Percentiles rank a stretch among this genome's conserved stretches.
Evolutionary conservation across 2,329 filamentous ascomycete species (phyloP).

Genomic region (Teratosphaeria nubilosa): DNA sequence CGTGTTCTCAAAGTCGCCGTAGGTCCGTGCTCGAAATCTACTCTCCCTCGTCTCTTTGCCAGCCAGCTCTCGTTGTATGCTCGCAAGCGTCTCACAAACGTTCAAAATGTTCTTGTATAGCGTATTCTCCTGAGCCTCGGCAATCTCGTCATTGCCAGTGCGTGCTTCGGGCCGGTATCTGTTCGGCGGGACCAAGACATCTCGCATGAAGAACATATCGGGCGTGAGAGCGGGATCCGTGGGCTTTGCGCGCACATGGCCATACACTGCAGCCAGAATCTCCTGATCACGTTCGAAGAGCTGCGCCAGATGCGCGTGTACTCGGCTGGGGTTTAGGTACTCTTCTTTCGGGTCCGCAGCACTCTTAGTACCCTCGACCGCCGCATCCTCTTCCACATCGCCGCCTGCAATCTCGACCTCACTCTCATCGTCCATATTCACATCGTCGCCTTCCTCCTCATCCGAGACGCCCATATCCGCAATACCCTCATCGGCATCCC

Average conservation of each 20-base stretch:
- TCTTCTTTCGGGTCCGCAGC: constrained; percentile 46
- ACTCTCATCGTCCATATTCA: constrained; percentile 31
- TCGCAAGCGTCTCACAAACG: constrained; percentile 60
- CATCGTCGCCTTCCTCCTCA: constrained; percentile 27
- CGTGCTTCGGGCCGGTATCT: constrained; percentile 79
- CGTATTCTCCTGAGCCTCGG: constrained; percentile 73
- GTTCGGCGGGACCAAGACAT: constrained; percentile 82
- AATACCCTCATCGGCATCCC: constrained; percentile 57
- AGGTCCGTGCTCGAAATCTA: constrained; percentile 47
- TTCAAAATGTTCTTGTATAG: constrained; percentile 79
- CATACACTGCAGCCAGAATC: constrained; percentile 71
- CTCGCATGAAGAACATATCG: constrained; percentile 91
- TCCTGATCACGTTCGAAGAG: constrained; percentile 84
- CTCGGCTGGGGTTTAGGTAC: constrained; percentile 75
- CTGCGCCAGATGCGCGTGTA: constrained; percentile 64
- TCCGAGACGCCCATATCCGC: constrained; percentile 52
- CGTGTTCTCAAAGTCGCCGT: constrained; percentile 67
- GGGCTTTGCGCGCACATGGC: constrained; percentile 8
- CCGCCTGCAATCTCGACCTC: constrained; percentile 34
- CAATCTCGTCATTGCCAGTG: constrained; percentile 69
- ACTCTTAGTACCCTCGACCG: constrained; percentile 23
- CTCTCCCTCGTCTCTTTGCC: constrained; percentile 32
- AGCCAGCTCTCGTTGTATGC: constrained; percentile 61
- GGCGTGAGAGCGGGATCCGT: constrained; percentile 13
- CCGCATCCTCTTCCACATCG: constrained; percentile 41